Evolutionary conservation across 2,329 filamentous ascomycete species (phyloP), one percentile per base, ranked within the genome.

Genomic region (Botrytis pseudocinerea): DNA sequence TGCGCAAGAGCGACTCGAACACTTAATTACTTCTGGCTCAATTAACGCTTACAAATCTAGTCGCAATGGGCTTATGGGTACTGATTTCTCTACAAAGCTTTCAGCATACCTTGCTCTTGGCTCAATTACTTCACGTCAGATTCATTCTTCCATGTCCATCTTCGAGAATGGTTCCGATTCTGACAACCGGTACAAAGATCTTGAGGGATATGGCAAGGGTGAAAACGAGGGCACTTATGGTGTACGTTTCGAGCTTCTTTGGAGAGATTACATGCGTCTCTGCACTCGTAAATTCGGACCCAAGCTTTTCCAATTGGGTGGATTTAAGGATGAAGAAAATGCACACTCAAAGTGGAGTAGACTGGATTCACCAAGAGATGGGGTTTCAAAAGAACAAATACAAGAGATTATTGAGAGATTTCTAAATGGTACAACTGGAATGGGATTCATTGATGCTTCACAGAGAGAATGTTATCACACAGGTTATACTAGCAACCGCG

Each of bases 241-340:
- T 0, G 86, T 95, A 1, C 88, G 93, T 0, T 91, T 93, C 72
- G 92, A 95, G 78, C 84, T 96, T 0, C 81, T 95, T 0, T 94
- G 91, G 92, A 85, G 93, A 59, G 93, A 95, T 78, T 95, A 95
- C 78, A 94, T 95, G 90, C 86, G 91, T 1, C 86, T 95, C 0
- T 93, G 91, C 79, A 90, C 89, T 9, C 86, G 87, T 46, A 95
- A 95, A 78, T 94, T 92, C 75, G 87, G 88, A 0, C 79, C 81
- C 25, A 87, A 87, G 35, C 85, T 95, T 6, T 95, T 93, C 80
- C 82, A 84, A 20, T 81, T 91, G 2, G 84, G 86, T 7, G 93
- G 93, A 0, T 93, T 93, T 76, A 80, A 85, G 38, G 84, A 85
- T 61, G 81, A 82, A 20, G 82, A 83, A 60, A 14, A 68, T 28